Evolutionary conservation across 768 basidiomycete species (phyloP).

Genomic region (Cystobasidium onofrii): DNA sequence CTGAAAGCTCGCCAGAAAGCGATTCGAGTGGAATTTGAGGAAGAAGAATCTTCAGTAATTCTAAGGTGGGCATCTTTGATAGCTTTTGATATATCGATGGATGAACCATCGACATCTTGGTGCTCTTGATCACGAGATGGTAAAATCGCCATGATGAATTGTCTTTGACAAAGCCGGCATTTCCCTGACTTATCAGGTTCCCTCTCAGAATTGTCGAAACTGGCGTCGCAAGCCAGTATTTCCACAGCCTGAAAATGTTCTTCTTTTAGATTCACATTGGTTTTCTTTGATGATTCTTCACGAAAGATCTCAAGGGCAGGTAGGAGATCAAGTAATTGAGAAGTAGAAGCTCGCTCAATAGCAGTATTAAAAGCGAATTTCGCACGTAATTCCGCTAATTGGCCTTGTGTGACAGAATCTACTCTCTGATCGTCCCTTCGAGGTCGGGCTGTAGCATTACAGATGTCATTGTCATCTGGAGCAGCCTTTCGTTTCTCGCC

Average conservation of each 20-base stretch:
- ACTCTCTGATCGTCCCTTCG: neutral
- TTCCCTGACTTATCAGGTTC: neutral
- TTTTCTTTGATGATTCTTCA: neutral
- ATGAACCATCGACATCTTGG: neutral
- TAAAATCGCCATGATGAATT: neutral
- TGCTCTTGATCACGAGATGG: neutral
- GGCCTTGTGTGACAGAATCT: neutral
- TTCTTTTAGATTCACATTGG: neutral
- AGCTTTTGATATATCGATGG: neutral
- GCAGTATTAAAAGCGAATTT: neutral
- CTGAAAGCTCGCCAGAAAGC: neutral
- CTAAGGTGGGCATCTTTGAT: neutral
- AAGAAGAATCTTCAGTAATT: neutral
- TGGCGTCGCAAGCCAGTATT: neutral
- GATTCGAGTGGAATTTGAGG: neutral
- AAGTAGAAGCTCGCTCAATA: neutral
- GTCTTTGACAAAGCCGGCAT: neutral
- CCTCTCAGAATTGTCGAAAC: neutral
- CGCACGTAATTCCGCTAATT: too few species aligned
- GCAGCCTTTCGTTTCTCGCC: neutral
- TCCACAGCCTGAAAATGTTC: neutral
- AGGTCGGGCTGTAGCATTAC: neutral
- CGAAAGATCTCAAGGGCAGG: neutral
- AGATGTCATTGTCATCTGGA: neutral
- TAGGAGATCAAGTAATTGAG: neutral